These are phyloP conservation scores for Batrachochytrium dendrobatidis DNA, from an alignment of 371 early-diverging fungal genomes.

Conservation along the genomic window DNA sequence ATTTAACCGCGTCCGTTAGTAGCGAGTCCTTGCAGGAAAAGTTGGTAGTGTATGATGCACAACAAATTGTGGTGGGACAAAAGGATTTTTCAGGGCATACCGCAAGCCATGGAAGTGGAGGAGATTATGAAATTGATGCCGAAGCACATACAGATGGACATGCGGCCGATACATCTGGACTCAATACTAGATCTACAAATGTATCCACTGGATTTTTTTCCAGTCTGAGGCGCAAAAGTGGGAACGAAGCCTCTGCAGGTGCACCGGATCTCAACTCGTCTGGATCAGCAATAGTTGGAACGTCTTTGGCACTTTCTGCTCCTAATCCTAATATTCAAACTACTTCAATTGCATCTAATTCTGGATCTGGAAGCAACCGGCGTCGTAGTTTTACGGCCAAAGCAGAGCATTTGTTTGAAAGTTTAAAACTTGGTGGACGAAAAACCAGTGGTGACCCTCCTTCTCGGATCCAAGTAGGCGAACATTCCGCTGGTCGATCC, in stretches of 20 bases:
- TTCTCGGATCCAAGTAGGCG: no score
- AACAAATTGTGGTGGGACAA: neutral
- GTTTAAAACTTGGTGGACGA: neutral
- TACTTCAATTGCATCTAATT: neutral
- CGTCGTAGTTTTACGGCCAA: constrained; percentile 3
- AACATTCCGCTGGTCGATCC: neutral
- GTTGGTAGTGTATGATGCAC: neutral
- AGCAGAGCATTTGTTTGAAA: constrained; percentile 2
- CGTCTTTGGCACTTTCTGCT: no score
- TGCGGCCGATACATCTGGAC: neutral
- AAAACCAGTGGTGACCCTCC: neutral
- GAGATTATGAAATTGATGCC: neutral
- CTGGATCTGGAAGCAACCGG: neutral
- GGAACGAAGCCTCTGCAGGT: neutral
- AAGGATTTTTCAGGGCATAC: neutral
- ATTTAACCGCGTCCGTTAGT: constrained; percentile 74
- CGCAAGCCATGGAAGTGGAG: neutral
- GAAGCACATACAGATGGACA: neutral
- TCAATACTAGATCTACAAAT: neutral
- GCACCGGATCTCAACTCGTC: neutral
- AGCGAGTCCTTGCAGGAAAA: constrained; percentile 14
- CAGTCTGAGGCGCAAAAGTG: neutral
- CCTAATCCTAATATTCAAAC: no score
- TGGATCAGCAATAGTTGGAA: no score
- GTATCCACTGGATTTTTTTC: neutral